Evolutionary conservation across 805 yeast species (phyloP), one percentile per base, ranked within the genome.

Genomic region (Debaryomyces prosopidis): DNA sequence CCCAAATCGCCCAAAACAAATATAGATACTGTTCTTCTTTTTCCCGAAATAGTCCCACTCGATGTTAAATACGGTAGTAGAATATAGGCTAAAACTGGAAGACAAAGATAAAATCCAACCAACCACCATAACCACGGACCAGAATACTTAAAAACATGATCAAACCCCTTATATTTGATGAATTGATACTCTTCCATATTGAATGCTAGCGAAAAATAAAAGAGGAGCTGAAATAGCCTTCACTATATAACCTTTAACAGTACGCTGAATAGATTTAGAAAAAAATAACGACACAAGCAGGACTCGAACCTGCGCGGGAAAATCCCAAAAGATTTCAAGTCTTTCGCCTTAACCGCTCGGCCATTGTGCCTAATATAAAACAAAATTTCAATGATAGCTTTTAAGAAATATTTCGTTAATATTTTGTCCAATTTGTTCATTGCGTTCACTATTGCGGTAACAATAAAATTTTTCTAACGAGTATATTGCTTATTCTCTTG

Each of bases 1-100:
- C 96, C 97, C 43, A 94, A 60, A 60, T 92, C 98, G 1, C 99
- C 99, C 15, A 94, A 69, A 2, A 94, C 99, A 50, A 89, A 77
- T 15, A 94, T 81, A 8, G 87, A 76, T 5, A 89, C 82, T 42
- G 89, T 78, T 50, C 75, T 80, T 47, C 58, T 51, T 27, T 54
- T 60, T 17, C 64, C 53, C 1, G 53, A 37, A 31, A 49, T 57
- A 8, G 52, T 43, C 14, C 59, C 53, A 18, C 59, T 58, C 28
- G 62, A 52, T 4, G 60, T 41, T 11, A 75, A 33, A 20, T 57
- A 55, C 1, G 82, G 81, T 4, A 78, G 50, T 0, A 72, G 36
- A 2, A 59, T 46, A 55, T 76, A 77, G 12, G 75, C 71, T 1
- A 69, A 8, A 7, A 78, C 7, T 0, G 84, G 84, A 14, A 78